These are phyloP conservation scores for Aspergillus haitiensis DNA, from an alignment of 495 filamentous ascomycete genomes.

Conservation along the genomic window DNA sequence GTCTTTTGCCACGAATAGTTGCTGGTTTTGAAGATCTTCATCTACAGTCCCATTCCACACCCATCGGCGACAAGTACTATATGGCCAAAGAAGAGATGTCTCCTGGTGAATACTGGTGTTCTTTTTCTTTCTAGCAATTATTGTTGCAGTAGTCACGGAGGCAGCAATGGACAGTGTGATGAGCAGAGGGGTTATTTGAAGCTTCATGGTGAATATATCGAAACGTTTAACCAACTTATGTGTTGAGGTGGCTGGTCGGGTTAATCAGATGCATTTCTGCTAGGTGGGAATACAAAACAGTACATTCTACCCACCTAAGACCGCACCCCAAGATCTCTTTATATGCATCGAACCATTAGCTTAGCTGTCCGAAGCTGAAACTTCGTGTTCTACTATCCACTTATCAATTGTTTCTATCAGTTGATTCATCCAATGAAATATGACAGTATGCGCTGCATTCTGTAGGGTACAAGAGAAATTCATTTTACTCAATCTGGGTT, in stretches of 20 bases:
- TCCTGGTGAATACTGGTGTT: slow-evolving; percentile 1
- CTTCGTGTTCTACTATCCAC: too few relatives aligned
- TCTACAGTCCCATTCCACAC: slow-evolving; percentile 9
- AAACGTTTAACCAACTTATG: background rate
- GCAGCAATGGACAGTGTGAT: slow-evolving; percentile 2
- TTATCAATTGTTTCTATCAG: too few relatives aligned
- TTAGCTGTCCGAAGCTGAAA: too few relatives aligned
- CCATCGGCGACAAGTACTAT: slow-evolving; percentile 18
- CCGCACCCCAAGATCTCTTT: too few relatives aligned
- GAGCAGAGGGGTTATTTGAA: background rate
- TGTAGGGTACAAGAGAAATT: too few relatives aligned
- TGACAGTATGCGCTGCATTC: too few relatives aligned
- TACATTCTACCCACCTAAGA: too few relatives aligned
- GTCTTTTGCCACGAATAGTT: slow-evolving; percentile 21
- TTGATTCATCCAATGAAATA: too few relatives aligned
- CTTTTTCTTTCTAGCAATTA: background rate
- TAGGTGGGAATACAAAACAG: too few relatives aligned
- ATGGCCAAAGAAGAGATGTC: slow-evolving; percentile 10
- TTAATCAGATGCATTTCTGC: too few relatives aligned
- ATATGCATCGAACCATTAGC: too few relatives aligned
- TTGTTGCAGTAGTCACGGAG: background rate
- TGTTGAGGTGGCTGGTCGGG: background rate
- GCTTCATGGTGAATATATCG: background rate
- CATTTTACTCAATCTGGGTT: too few relatives aligned
- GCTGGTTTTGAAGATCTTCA: slow-evolving; percentile 20